Conservation (phyloP, 1,284 basidiomycete species). For the Xanthoconium separans region DNA sequence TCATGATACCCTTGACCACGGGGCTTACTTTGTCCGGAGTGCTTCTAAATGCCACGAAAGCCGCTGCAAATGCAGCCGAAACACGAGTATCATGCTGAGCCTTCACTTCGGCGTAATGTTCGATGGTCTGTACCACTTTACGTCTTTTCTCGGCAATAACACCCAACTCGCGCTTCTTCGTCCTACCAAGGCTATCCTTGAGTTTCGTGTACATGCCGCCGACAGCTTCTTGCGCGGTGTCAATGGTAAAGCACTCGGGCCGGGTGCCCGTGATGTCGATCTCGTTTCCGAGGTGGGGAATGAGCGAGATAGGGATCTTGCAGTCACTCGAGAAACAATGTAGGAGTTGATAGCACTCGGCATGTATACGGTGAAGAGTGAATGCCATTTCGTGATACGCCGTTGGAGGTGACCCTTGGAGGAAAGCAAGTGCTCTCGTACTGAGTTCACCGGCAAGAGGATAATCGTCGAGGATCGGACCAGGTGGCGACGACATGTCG, state of each 20-base stretch:
- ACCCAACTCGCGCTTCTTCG: constrained; percentile 77
- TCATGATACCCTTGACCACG: constrained; percentile 97
- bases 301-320: constrained; percentile 77
- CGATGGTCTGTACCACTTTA: constrained; percentile 74
- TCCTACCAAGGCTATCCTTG: constrained; percentile 69
- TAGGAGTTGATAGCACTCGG: constrained; percentile 80
- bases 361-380: constrained; percentile 76
- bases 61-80: constrained; percentile 86
- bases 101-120: constrained; percentile 84
- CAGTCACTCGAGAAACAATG: constrained; percentile 83
- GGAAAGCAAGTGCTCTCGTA: constrained; percentile 62
- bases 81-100: constrained; percentile 86
- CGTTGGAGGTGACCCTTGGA: constrained; percentile 73
- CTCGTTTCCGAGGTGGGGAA: constrained; percentile 78
- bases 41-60: constrained; percentile 82
- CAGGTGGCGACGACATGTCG: constrained; percentile 33
- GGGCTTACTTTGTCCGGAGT: constrained; percentile 94
- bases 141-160: constrained; percentile 77
- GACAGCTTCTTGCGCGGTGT: constrained; percentile 74
- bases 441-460: constrained; percentile 68
- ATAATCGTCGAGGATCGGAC: constrained; percentile 53
- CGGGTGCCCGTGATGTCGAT: constrained; percentile 75
- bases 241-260: constrained; percentile 75
- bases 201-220: constrained; percentile 74
- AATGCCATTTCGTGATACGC: constrained; percentile 93